Evolutionary conservation across 768 basidiomycete species (phyloP).

Genomic region (Suillus occidentalis): DNA sequence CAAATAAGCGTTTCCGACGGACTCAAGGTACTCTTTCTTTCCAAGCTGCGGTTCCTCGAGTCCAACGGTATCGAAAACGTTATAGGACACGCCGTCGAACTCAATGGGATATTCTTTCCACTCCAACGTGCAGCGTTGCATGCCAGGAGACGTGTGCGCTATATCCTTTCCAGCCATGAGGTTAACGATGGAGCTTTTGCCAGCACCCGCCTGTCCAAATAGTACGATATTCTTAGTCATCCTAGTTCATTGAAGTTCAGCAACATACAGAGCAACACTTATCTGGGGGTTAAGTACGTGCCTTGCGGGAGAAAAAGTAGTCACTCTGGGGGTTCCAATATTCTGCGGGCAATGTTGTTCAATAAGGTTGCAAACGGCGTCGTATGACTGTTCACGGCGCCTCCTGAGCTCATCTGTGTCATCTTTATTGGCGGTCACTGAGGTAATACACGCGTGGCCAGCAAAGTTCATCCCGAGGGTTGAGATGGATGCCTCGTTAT

Average conservation of each 20-base stretch:
- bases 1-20: slow-evolving; percentile 29
- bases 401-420: slow-evolving; percentile 13
- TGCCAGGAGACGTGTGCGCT: slow-evolving; percentile 25
- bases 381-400: slow-evolving; percentile 27
- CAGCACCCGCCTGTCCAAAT: slow-evolving; percentile 40
- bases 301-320: neutral
- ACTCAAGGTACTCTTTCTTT: slow-evolving; percentile 21
- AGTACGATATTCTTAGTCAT: slow-evolving; percentile 27
- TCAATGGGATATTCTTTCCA: slow-evolving; percentile 28
- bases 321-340: no score
- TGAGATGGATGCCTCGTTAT: slow-evolving; percentile 25
- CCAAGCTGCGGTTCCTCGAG: slow-evolving; percentile 29
- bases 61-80: slow-evolving; percentile 35
- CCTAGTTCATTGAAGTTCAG: neutral
- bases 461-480: slow-evolving; percentile 28
- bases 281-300: neutral
- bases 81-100: slow-evolving; percentile 23
- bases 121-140: slow-evolving; percentile 36
- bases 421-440: slow-evolving; percentile 18
- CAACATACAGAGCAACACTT: no score
- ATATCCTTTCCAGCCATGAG: slow-evolving; percentile 28
- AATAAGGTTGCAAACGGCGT: slow-evolving; percentile 23
- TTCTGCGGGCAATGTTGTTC: neutral
- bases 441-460: slow-evolving; percentile 33
- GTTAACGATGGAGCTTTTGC: slow-evolving; percentile 27